These are phyloP conservation scores for Malus asiatica DNA, from an alignment of 306 rosid genomes.

Conservation along the genomic window DNA sequence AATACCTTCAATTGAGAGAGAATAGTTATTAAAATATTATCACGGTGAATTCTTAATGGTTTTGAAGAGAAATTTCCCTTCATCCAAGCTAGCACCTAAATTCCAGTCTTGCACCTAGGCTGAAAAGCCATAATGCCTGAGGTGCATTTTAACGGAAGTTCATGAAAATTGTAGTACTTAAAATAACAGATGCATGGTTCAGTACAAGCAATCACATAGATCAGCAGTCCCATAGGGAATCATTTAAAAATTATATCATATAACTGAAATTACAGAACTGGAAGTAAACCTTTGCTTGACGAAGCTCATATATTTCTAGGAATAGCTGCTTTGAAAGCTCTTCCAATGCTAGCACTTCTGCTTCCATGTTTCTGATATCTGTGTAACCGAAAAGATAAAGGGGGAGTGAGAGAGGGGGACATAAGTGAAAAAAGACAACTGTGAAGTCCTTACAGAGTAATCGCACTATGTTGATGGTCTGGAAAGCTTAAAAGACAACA, in stretches of 20 bases:
- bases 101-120: background rate
- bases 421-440: background rate
- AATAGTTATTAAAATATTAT: background rate
- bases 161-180: background rate
- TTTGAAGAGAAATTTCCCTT: background rate
- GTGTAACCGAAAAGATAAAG: background rate
- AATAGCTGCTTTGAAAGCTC: slow-evolving; percentile 96
- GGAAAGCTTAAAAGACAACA: background rate
- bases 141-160: background rate
- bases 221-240: background rate
- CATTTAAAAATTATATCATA: background rate
- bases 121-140: background rate
- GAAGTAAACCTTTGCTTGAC: slow-evolving; percentile 79
- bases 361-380: slow-evolving; percentile 90
- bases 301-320: slow-evolving; percentile 94
- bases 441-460: background rate
- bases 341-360: slow-evolving; percentile 84
- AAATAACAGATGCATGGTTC: background rate
- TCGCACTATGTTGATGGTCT: background rate
- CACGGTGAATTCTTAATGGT: background rate
- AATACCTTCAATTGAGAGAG: background rate
- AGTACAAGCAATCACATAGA: background rate
- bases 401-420: background rate
- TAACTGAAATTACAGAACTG: background rate
- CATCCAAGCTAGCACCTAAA: background rate